These are phyloP conservation scores for Brachypodium distachyon DNA, from an alignment of 202 grass and related monocot genomes.

Conservation along the genomic window DNA sequence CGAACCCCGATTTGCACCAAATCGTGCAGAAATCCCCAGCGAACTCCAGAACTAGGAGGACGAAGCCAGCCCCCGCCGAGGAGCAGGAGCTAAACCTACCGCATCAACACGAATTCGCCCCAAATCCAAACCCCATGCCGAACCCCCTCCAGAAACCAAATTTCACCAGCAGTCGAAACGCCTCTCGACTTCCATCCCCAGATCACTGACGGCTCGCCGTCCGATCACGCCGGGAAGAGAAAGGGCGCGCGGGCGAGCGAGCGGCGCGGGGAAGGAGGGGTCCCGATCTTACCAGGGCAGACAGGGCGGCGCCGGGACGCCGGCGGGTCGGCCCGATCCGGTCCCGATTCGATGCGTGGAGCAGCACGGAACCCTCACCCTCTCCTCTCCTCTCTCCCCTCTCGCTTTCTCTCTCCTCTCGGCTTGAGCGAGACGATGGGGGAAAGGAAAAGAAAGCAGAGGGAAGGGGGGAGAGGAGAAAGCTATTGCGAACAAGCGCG, in stretches of 20 bases:
- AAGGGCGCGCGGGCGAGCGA: background rate
- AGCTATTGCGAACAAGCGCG: conserved; percentile 18
- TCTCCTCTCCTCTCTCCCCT: background rate
- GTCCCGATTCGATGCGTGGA: conserved; percentile 23
- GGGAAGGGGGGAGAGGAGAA: background rate
- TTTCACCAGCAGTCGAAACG: background rate
- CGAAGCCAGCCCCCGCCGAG: background rate
- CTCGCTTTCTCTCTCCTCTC: background rate
- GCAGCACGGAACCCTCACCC: conserved; percentile 21
- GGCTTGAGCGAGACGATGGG: conserved; percentile 7
- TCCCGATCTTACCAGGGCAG: conserved; percentile 27
- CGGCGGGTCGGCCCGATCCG: background rate
- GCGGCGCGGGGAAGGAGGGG: background rate
- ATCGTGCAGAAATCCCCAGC: background rate
- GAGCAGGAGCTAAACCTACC: background rate
- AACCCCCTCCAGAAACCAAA: background rate
- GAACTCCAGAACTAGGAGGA: background rate
- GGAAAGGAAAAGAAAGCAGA: too few relatives aligned
- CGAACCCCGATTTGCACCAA: background rate
- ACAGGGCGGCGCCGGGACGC: background rate
- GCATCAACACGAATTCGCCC: background rate
- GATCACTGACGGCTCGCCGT: background rate
- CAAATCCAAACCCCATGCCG: background rate
- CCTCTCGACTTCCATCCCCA: background rate
- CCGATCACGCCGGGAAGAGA: background rate